Base-by-base conservation (phyloP, 495 filamentous ascomycete species). In the Neurospora sp. region DNA sequence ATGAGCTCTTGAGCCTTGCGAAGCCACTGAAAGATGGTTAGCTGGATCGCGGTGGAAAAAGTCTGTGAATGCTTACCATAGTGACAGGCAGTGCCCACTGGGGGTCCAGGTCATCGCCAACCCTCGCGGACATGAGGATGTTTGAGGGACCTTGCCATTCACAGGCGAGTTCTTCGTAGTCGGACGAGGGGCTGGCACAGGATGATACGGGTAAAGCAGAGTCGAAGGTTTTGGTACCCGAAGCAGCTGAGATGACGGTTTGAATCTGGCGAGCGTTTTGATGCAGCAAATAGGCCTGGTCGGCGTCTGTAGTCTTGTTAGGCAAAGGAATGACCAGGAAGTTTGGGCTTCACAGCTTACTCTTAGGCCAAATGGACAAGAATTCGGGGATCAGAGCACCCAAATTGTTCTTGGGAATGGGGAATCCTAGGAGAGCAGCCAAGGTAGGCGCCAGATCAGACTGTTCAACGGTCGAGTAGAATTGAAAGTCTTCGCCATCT, bases 361-460 rank as follows among this genome's bases (percentile, higher is more conserved):
- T 78, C n/a, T 82, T 78, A 5, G 83, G 70, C 94, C 94, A 98
- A 77, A 97, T 88, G 3, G 83, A 81, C 11, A 98, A 83, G 74
- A 98, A 88, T 9, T 92, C 87, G 5, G 90, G 86, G 70, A 98
- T 96, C 71, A 98, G 92, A 21, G 94, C 90, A 3, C 96, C 96
- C 0, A 98, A 82, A 76, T 92, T 98, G 78, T 99, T 99, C 82
- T 90, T 87, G n/a, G 96, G 92, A 21, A 97, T 86, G 0, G 96
- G 95, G 76, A 98, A 89, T 7, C 94, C 94, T 45, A 99, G 85
- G 39, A 98, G 82, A 5, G 90, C 93, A 39, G 92, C 93, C n/a
- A 99, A 81, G 0, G 94, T 97, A 4, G 96, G 94, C 3, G 92
- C 93, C 72, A 98, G 86, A 82, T 99, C 96, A 10, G 93, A 95